Base-by-base conservation (phyloP, 371 early-diverging fungal genomes). In the Mortierella sp. region DNA sequence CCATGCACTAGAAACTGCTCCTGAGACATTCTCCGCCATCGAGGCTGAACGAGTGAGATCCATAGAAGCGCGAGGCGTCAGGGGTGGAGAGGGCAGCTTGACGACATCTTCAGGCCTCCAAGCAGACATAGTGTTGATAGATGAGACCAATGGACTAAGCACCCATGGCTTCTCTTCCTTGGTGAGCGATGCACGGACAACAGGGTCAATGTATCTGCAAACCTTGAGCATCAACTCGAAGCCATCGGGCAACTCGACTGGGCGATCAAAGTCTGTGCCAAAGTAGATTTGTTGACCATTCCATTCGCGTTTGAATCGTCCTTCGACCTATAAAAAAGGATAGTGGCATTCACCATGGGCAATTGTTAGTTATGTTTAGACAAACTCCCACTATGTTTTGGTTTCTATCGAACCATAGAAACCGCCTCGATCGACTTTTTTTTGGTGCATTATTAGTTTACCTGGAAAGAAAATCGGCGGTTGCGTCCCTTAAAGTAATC, bases 211-310 rank as follows among this genome's bases (percentile, higher is more conserved):
- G 56, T 84, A 69, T 28, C 78, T 82, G 10, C 84, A 85, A 45
- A 87, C 81, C 54, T 84, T 86, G 53, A 88, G 56, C 61, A 85
- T 86, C 64, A 87, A 71, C 82, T 84, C 85, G 55, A 83, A 72
- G 38, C 89, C 89, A 38, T 83, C 84, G 3, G 89, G 89, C 3
- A 84, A 80, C 14, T 69, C 68, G 4, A 76, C 70, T 14, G 60
- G 43, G 18, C 67, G 61, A 62, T 85, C 84, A 63, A 87, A 87
- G 51, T 85, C 86, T 38, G 84, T 80, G 6, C 87, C 89, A 63
- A 87, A 86, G 34, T 86, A 82, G n/a, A 89, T 81, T 46, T 89
- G 86, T 28, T 86, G 83, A 38, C 82, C 84, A 27, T 82, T 67
- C 80, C 86, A 80, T 58, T 82, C 83, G 71, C 83, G 59, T 64